These are phyloP conservation scores for Stagonosporopsis rhizophila DNA, from an alignment of 2,329 filamentous ascomycete genomes.

Conservation along the genomic window DNA sequence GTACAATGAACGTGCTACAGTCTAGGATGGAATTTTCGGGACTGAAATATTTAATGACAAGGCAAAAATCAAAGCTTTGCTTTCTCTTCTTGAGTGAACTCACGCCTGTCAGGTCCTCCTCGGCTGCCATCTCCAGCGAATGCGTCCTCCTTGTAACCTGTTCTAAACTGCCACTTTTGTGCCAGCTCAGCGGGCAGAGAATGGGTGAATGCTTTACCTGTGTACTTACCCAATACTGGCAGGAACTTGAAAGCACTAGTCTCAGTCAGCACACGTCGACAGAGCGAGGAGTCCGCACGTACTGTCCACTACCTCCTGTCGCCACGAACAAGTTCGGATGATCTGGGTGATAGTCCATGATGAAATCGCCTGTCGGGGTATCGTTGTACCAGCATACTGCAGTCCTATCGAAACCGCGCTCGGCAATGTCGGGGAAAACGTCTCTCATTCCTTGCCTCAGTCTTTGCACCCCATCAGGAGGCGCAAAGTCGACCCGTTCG, in stretches of 20 bases:
- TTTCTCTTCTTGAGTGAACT: background rate
- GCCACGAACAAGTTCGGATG: background rate
- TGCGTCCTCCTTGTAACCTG: background rate
- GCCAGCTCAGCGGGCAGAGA: background rate
- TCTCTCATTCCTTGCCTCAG: background rate
- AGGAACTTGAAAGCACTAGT: constrained; percentile 34
- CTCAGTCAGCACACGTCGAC: background rate
- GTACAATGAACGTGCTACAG: background rate
- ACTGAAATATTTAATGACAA: too few relatives aligned
- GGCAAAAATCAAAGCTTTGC: background rate
- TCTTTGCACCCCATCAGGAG: background rate
- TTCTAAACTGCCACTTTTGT: background rate
- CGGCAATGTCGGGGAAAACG: background rate
- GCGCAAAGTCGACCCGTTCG: background rate
- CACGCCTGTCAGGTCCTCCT: background rate
- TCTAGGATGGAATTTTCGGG: background rate
- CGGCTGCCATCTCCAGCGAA: constrained; percentile 1
- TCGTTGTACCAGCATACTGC: constrained; percentile 1
- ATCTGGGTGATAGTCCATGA: background rate
- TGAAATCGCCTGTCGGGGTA: background rate
- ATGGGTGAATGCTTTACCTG: background rate
- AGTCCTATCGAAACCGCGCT: background rate
- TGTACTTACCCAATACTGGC: constrained; percentile 26
- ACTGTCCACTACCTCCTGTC: background rate
- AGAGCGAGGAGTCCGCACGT: background rate